A percentile compares a stretch with the other conserved stretches of the same genome.
Conservation (phyloP, 495 filamentous ascomycete species). For the Ascodesmis nigricans region DNA sequence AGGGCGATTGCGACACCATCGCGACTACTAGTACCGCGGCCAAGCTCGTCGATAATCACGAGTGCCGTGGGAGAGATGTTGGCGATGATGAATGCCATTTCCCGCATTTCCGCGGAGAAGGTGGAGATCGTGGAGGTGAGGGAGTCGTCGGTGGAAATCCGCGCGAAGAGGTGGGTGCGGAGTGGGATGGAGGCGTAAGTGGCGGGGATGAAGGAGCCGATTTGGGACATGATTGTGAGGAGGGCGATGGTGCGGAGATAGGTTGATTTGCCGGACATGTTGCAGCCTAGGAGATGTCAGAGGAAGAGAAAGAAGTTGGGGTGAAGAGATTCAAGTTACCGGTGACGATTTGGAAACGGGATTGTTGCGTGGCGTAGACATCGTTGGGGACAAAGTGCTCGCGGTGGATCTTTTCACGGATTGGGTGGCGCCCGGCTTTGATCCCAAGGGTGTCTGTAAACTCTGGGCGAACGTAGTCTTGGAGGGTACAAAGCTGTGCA, state of each 20-base stretch:
- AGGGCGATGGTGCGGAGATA: constrained; percentile 77
- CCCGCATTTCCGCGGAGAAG: constrained; percentile 85
- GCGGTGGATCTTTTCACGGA: constrained; percentile 46
- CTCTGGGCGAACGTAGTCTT: constrained; percentile 62
- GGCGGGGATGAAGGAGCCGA: constrained; percentile 80
- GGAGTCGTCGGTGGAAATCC: constrained; percentile 67
- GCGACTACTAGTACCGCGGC: constrained; percentile 69
- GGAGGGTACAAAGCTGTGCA: constrained; percentile 48
- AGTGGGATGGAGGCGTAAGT: constrained; percentile 63
- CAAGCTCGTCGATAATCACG: constrained; percentile 81
- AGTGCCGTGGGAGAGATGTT: constrained; percentile 42
- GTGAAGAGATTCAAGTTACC: constrained; percentile 11
- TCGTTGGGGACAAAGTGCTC: constrained; percentile 63
- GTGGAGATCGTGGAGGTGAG: constrained; percentile 83
- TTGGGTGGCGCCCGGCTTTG: constrained; percentile 62
- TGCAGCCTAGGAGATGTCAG: constrained; percentile 46
- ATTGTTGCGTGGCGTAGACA: constrained; percentile 54
- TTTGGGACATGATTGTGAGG: constrained; percentile 75
- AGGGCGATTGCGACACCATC: constrained; percentile 83
- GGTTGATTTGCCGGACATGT: constrained; percentile 95
- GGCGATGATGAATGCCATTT: constrained; percentile 74
- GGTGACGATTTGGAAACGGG: constrained; percentile 71
- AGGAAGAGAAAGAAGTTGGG: too few relatives aligned
- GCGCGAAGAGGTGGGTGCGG: constrained; percentile 61
- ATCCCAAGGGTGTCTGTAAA: constrained; percentile 55